phyloP scores from a whole-genome alignment of 2,329 filamentous ascomycete genomes.

The Ophiocordyceps polyrhachis-furcata region DNA sequence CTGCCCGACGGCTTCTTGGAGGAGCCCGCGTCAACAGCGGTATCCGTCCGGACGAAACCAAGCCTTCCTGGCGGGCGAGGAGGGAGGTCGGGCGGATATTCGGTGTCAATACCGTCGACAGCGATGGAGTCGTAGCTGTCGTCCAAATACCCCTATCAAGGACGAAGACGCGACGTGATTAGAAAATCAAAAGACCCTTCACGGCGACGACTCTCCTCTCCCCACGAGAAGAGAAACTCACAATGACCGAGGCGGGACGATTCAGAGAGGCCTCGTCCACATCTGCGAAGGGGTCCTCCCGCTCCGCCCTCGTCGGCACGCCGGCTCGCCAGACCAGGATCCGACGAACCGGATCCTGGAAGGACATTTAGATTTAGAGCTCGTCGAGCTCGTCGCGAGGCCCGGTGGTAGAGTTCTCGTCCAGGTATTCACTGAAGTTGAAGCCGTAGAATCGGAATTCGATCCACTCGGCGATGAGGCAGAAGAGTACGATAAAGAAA shows the following conservation, averaged over 20 bases:
- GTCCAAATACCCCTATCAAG: not conserved
- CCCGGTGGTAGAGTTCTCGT: too few species aligned
- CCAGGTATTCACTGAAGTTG: too few species aligned
- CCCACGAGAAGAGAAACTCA: not conserved
- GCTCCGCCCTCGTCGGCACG: slow-evolving; percentile 16
- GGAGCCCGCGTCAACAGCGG: not conserved
- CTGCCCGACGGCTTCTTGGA: not conserved
- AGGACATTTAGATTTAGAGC: not conserved
- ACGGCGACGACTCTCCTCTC: not conserved
- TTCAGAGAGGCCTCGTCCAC: not conserved
- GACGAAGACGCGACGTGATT: too few species aligned
- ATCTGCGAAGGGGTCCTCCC: slow-evolving; percentile 16
- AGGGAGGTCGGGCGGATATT: slow-evolving; percentile 2
- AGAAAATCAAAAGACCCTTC: not conserved
- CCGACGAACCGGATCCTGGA: not conserved
- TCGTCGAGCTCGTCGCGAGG: not conserved
- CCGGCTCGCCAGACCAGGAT: slow-evolving; percentile 14
- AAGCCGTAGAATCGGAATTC: too few species aligned
- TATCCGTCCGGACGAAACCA: slow-evolving; percentile 9
- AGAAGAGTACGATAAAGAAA: too few species aligned
- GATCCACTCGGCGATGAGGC: too few species aligned
- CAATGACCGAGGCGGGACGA: not conserved
- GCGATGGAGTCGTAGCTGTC: not conserved
- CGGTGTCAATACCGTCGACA: slow-evolving; percentile 5
- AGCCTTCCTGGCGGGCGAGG: slow-evolving; percentile 6